Conservation (phyloP, 2,329 filamentous ascomycete species). For the Penicillium sp. region DNA sequence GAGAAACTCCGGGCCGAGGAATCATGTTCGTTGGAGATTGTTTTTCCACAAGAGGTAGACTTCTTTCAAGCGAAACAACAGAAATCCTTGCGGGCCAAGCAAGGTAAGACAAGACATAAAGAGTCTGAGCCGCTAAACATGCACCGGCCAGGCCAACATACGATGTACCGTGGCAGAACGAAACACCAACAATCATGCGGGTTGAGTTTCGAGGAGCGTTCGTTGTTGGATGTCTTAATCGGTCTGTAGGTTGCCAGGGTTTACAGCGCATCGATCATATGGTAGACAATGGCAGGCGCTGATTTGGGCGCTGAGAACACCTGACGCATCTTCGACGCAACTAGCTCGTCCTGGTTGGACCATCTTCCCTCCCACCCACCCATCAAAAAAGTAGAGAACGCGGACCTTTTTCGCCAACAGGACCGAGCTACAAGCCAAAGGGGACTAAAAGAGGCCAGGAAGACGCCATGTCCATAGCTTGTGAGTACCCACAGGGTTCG, state of each 20-base stretch:
- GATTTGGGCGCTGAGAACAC: neutral
- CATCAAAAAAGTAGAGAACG: neutral
- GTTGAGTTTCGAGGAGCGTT: neutral
- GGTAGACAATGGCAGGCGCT: neutral
- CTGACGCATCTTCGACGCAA: neutral
- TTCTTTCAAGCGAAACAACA: neutral
- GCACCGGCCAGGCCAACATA: neutral
- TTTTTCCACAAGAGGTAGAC: neutral
- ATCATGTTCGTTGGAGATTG: neutral
- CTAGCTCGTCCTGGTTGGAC: conserved; percentile 1
- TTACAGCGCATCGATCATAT: neutral
- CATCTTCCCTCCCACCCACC: neutral
- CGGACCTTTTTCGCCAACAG: conserved; percentile 6
- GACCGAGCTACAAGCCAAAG: conserved; percentile 4
- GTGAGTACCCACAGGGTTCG: conserved; percentile 29
- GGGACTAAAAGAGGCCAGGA: neutral
- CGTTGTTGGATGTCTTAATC: neutral
- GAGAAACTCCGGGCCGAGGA: neutral
- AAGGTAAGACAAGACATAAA: neutral
- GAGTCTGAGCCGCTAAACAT: neutral
- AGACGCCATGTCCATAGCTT: conserved; percentile 32
- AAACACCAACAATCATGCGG: neutral
- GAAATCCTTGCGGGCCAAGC: neutral
- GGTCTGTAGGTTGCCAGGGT: neutral
- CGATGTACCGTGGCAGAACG: neutral